phyloP scores from a whole-genome alignment of 164 flowering plant genomes.

The Brasenia schreberi region DNA sequence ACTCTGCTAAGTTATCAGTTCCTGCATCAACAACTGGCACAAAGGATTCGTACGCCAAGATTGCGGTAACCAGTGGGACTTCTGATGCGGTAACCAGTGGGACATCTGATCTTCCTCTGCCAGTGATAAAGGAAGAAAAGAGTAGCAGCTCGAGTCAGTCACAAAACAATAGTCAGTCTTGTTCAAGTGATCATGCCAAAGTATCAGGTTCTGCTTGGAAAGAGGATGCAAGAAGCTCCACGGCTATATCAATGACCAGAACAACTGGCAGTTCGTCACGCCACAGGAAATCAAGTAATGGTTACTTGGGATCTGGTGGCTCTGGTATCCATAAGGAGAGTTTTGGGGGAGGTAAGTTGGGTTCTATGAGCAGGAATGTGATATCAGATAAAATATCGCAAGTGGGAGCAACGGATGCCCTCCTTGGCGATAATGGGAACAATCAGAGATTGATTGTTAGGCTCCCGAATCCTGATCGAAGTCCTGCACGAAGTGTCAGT shows the following conservation, averaged over 20 bases:
- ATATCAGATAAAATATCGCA: conserved; percentile 39
- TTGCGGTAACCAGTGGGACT: conserved; percentile 4
- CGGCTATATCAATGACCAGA: conserved; percentile 48
- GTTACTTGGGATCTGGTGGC: conserved; percentile 24
- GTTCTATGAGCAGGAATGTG: conserved; percentile 25
- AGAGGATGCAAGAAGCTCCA: conserved; percentile 70
- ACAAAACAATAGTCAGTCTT: conserved; percentile 69
- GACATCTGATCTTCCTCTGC: conserved; percentile 18
- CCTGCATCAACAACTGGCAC: conserved; percentile 19
- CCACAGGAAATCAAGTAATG: conserved; percentile 48
- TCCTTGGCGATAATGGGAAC: conserved; percentile 34
- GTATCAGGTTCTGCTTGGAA: conserved; percentile 26
- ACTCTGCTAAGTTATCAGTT: conserved; percentile 28
- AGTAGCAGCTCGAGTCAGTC: conserved; percentile 80
- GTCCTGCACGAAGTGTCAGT: conserved; percentile 34
- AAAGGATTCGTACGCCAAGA: conserved; percentile 20
- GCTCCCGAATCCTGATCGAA: conserved; percentile 51
- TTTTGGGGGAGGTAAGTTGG: conserved; percentile 20
- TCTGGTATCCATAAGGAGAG: conserved; percentile 50
- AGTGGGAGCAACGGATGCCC: conserved; percentile 29
- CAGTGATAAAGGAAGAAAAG: conserved; percentile 33
- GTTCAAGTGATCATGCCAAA: conserved; percentile 61
- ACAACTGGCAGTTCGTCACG: conserved; percentile 35
- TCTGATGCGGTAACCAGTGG: conserved; percentile 17
- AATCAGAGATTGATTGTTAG: conserved; percentile 63